Evolutionary conservation across 225 moss, liverwort and hornwort species (phyloP), one percentile per base, ranked within the genome.

Genomic region (Bryoerythrophyllum caledonicum): DNA sequence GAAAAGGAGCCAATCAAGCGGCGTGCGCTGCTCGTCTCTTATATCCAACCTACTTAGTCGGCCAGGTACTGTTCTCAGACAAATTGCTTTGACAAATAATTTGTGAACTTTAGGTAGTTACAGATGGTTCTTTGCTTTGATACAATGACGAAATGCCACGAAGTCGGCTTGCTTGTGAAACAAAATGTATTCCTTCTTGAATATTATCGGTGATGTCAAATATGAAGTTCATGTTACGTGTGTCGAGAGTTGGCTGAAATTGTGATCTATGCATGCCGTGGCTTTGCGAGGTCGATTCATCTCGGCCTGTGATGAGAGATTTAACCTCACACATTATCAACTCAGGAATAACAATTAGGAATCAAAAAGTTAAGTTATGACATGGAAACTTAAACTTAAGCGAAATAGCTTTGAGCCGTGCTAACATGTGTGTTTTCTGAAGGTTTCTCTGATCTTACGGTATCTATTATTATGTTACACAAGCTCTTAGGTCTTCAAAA

Each of bases 1-100:
- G 85, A 17, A 82, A 85, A 68, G 85, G 85, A 61, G 85, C 85
- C 20, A 85, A 82, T 73, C 85, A 85, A 78, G 82, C 85, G 34
- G 79, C 82, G 60, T 85, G 85, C 75, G 81, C 78, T 37, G 78
- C 81, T 74, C 85, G 81, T 68, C 85, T 85, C 34, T 81, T 76
- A n/a, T 82, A 85, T 79, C 85, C 85, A 46, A 85, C 85, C 7
- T 85, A 82, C 63, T 72, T 82, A n/a, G 68, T 75, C 7, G 76
- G 73, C 37, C 82, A 85, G 82, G 82, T 85, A 79, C 15, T n/a
- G 24, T 53, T 67, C 20, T 49, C 6, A 5, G 54, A 34, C 9
- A 67, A 49, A 38, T 54, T 25, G 6, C 13, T 24, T 35, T 20
- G 26, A 65, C 21, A 57, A 46, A 23, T 55, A n/a, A 44, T 71